phyloP scores from a whole-genome alignment of 805 yeast genomes.

The Millerozyma acaciae region DNA sequence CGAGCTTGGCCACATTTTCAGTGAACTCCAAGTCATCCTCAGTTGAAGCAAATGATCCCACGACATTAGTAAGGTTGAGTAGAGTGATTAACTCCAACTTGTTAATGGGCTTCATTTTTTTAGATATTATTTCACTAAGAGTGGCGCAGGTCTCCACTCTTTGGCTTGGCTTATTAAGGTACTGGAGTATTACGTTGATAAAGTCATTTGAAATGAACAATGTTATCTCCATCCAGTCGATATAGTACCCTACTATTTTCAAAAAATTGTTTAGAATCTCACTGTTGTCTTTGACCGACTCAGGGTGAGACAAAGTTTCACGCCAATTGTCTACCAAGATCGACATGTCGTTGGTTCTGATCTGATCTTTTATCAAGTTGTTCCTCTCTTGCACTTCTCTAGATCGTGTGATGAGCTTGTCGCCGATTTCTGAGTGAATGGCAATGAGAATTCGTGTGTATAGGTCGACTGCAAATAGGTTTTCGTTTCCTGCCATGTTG shows the following conservation, averaged over 20 bases:
- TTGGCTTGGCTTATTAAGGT: slow-evolving; percentile 45
- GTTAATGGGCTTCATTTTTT: slow-evolving; percentile 72
- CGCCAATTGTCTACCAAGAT: slow-evolving; percentile 66
- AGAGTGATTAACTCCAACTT: slow-evolving; percentile 67
- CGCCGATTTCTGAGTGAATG: slow-evolving; percentile 91
- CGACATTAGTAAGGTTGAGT: slow-evolving; percentile 59
- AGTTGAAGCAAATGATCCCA: slow-evolving; percentile 32
- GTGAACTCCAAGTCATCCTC: slow-evolving; percentile 57
- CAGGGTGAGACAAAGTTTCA: slow-evolving; percentile 41
- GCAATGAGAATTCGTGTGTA: slow-evolving; percentile 69
- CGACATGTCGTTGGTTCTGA: slow-evolving; percentile 73
- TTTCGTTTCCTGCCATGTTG: slow-evolving; percentile 14
- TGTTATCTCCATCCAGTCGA: slow-evolving; percentile 88
- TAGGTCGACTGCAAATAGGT: slow-evolving; percentile 54
- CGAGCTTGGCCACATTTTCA: slow-evolving; percentile 71
- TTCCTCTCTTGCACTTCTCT: slow-evolving; percentile 61
- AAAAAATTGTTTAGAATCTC: slow-evolving; percentile 58
- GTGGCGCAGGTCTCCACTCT: slow-evolving; percentile 58
- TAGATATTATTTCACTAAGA: slow-evolving; percentile 61
- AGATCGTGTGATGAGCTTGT: slow-evolving; percentile 74
- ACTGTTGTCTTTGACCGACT: slow-evolving; percentile 10
- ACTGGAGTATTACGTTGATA: slow-evolving; percentile 54
- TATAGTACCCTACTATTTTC: slow-evolving; percentile 74
- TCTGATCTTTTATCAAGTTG: slow-evolving; percentile 71
- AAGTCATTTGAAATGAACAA: slow-evolving; percentile 62